Evolutionary conservation across 2,329 filamentous ascomycete genomes (phyloP), one percentile per base, ranked within the genome.

Genomic region (Calcarisporium arbuscula): DNA sequence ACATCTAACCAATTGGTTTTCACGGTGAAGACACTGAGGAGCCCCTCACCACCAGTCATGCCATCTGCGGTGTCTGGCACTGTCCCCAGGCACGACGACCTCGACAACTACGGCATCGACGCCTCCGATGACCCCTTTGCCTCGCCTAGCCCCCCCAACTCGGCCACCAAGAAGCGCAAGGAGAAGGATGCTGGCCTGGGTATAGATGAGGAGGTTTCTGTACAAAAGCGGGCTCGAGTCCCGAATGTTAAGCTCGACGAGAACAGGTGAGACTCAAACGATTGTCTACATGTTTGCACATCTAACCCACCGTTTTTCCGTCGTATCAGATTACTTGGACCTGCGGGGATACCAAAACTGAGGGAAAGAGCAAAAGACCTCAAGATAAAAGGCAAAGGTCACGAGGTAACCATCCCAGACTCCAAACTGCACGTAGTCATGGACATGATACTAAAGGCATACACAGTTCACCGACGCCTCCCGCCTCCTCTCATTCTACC

Each of bases 171-270:
- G 42, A 72, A 74, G 46, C 68, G 64, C 28, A 70, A 70, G 38
- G 64, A 64, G 17, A 56, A 61, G 2, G 62, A 70, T 19, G 69
- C 66, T 8, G 70, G 69, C 1, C 62, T 94, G 3, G 88, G 89
- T 29, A 78, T 95, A 37, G 89, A 96, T 45, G 79, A 94, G 52
- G 86, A 94, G 50, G 75, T 98, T 34, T 81, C 85, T 36, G 72
- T 95, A 5, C 76, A 74, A 26, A 95, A 86, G 61, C 83, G 83
- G 49, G 74, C 80, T 22, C 73, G 79, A 42, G 65, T 57, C 0
- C 86, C 88, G 2, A 71, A 79, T 36, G 82, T 90, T 5, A 98
- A 95, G 57, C 72, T 98, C 18, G 89, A 98, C 52, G 87, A 95
- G 49, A 65, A 74, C 8, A 76, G 79, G 82, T 87, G 54, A 34